Base-by-base conservation (phyloP, 768 basidiomycete genomes). In the Clitopilus hobsonii region DNA sequence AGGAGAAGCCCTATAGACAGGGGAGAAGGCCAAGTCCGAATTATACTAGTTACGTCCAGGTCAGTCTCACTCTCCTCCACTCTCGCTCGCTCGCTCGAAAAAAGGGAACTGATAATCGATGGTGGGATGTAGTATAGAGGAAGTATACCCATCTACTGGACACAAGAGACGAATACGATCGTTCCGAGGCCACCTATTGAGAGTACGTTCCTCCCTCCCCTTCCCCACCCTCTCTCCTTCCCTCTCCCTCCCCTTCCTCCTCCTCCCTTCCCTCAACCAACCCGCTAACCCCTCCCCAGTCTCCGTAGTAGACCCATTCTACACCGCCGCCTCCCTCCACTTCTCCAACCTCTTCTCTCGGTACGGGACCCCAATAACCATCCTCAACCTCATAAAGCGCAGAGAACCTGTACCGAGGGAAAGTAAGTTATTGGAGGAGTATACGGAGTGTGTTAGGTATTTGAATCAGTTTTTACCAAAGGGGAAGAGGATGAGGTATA, bases 81-180 rank as follows among this genome's bases (percentile, higher is more conserved):
- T 41, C 6, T 41, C 8, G 8, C n/a, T 18, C n/a, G n/a, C 6
- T 10, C 38, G 54, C 24, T 48, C 13, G 18, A 16, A 38, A 1
- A 24, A 38, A 20, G 18, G 7, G 23, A 25, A 18, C n/a, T n/a
- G 32, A 28, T 27, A 57, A 7, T 55, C n/a, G 45, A n/a, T 14
- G 2, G 3, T 11, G 2, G 32, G 32, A 36, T 32, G 13, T 51
- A 92, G 86, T 94, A 95, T 67, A 81, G 96, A 20, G 96, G 96
- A 6, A 94, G 92, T 57, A 98, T 99, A 29, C 97, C 97, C 0
- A 78, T 98, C 2, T 94, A 89, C 65, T 99, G 97, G 97, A 90
- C 91, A 11, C 96, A 99, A 67, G 97, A 98, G 58, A 86, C 84
- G 1, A 91, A 83, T 45, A 86, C 85, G 52, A 93, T 96, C 84